Conservation (phyloP, 148 eudicot genomes). For the Arctostaphylos glauca region DNA sequence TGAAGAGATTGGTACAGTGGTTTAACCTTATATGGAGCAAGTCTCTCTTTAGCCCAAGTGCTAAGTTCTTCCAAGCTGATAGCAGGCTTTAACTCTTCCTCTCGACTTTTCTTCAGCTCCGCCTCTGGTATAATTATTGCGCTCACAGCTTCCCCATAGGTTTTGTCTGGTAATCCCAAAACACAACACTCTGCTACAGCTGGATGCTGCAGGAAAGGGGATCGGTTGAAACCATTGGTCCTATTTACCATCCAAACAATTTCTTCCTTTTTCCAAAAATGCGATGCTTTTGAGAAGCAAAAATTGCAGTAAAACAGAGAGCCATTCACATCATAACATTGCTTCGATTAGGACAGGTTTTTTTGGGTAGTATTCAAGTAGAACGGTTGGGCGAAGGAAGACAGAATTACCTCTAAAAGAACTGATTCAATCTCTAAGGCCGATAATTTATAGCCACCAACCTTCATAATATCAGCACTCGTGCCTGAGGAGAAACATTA, state of each 20-base stretch:
- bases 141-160: slow-evolving; percentile 81
- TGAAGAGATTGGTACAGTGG: background rate
- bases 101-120: slow-evolving; percentile 51
- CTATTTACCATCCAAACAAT: background rate
- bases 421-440: slow-evolving; percentile 95
- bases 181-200: slow-evolving; percentile 90
- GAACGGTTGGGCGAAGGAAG: background rate
- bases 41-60: slow-evolving; percentile 85
- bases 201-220: slow-evolving; percentile 59
- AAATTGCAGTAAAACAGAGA: background rate
- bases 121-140: slow-evolving; percentile 80
- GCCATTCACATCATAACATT: background rate
- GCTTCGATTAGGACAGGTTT: background rate
- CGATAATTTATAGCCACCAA: slow-evolving; percentile 94
- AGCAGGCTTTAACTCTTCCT: slow-evolving; percentile 63
- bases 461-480: slow-evolving; percentile 98
- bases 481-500: slow-evolving; percentile 51
- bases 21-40: slow-evolving; percentile 95
- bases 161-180: slow-evolving; percentile 79
- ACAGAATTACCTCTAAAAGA: slow-evolving; percentile 66
- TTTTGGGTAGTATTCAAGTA: background rate
- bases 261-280: background rate
- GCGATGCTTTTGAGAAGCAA: background rate
- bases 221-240: background rate
- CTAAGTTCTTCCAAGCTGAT: slow-evolving; percentile 73